phyloP scores from a whole-genome alignment of 2,329 filamentous ascomycete species.

The Colletotrichum sojae region DNA sequence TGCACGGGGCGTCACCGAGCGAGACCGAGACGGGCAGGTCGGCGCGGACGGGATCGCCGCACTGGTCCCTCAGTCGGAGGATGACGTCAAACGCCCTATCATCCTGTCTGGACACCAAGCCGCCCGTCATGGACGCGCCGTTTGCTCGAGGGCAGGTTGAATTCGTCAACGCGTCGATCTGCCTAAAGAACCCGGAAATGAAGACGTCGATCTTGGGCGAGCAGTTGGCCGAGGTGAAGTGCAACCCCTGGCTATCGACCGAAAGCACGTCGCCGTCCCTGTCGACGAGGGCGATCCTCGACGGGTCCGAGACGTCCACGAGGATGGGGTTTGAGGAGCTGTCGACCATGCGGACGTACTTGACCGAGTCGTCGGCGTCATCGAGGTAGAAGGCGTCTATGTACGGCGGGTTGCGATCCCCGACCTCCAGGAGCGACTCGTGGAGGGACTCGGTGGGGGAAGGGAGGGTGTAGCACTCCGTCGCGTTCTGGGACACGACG shows the following conservation, averaged over 20 bases:
- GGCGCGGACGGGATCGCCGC: conserved; percentile 47
- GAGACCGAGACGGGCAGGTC: conserved; percentile 49
- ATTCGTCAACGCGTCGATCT: conserved; percentile 50
- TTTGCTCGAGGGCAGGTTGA: conserved; percentile 46
- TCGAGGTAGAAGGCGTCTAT: conserved; percentile 55
- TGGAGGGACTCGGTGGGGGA: conserved; percentile 28
- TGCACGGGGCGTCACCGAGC: conserved; percentile 51
- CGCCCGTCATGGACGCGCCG: not conserved
- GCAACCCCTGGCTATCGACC: conserved; percentile 50
- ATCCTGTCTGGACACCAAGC: conserved; percentile 29
- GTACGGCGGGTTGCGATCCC: conserved; percentile 49
- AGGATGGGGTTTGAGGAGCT: conserved; percentile 46
- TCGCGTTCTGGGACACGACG: conserved; percentile 16
- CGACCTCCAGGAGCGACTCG: conserved; percentile 51
- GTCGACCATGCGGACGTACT: conserved; percentile 53
- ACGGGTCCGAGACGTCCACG: conserved; percentile 53
- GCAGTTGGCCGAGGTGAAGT: conserved; percentile 53
- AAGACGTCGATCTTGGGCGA: conserved; percentile 51
- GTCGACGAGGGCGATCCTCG: conserved; percentile 51
- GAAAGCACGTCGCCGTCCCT: conserved; percentile 49
- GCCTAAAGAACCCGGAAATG: conserved; percentile 51
- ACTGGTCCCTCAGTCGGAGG: conserved; percentile 54
- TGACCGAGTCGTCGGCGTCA: conserved; percentile 48
- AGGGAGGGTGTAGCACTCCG: conserved; percentile 32
- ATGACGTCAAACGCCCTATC: conserved; percentile 48